Percentiles rank a stretch among this genome's conserved stretches.
Conservation (phyloP, 2,329 filamentous ascomycete species). For the Dothistroma septosporum region DNA sequence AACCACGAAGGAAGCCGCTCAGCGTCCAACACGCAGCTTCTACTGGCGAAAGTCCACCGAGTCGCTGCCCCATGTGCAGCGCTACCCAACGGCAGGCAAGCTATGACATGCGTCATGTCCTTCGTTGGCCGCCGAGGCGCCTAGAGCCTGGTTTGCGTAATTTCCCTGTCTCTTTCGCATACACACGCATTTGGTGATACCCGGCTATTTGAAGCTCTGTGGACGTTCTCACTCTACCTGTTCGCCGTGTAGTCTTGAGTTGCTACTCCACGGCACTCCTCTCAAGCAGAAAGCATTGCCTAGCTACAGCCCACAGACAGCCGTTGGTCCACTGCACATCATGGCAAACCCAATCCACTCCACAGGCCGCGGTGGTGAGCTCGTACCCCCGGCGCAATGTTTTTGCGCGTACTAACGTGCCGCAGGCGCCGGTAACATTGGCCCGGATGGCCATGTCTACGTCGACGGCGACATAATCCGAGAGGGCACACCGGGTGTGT, state of each 20-base stretch:
- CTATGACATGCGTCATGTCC: not conserved
- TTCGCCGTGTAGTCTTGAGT: not conserved
- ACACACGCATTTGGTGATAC: not conserved
- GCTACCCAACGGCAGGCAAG: not conserved
- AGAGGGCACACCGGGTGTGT: slow-evolving; percentile 42
- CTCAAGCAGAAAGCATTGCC: not conserved
- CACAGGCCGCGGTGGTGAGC: slow-evolving; percentile 55
- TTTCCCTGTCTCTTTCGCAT: not conserved
- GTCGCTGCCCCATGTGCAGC: not conserved
- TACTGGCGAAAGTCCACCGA: not conserved
- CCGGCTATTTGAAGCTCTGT: not conserved
- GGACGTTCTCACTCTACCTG: not conserved
- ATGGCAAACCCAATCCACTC: slow-evolving; percentile 36
- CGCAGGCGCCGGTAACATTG: slow-evolving; percentile 57
- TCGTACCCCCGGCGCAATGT: slow-evolving; percentile 1
- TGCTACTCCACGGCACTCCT: not conserved
- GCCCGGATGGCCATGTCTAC: slow-evolving; percentile 46
- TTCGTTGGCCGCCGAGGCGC: not conserved
- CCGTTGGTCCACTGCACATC: not conserved
- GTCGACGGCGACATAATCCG: slow-evolving; percentile 45
- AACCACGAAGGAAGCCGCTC: not conserved
- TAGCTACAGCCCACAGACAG: not conserved
- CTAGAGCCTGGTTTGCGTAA: not conserved
- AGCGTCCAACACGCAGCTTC: not conserved
- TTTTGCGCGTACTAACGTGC: slow-evolving; percentile 1